phyloP scores from a whole-genome alignment of 2,329 filamentous ascomycete species.

The Ambrosiella cleistominuta region DNA sequence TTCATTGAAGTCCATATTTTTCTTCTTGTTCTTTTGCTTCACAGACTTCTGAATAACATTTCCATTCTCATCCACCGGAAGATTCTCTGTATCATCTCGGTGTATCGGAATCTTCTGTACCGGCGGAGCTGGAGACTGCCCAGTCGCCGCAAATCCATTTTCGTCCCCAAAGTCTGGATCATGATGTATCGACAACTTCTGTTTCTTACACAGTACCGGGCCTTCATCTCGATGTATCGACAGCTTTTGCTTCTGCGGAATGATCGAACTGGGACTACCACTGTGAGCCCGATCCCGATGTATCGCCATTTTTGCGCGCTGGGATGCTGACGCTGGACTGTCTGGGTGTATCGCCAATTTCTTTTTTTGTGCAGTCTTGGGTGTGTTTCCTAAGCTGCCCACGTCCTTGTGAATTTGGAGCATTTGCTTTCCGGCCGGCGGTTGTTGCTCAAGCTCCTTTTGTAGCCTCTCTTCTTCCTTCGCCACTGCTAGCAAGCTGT shows the following conservation, averaged over 20 bases:
- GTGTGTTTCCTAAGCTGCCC: neutral
- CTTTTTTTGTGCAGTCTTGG: neutral
- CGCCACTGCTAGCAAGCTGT: slow-evolving; percentile 5
- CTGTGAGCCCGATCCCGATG: neutral
- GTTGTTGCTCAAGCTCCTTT: neutral
- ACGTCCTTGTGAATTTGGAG: slow-evolving; percentile 7
- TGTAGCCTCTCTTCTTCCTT: neutral
- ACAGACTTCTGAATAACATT: slow-evolving; percentile 15
- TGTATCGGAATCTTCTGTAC: slow-evolving; percentile 5
- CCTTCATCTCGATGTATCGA: slow-evolving; percentile 12
- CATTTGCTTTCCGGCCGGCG: neutral
- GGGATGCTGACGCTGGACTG: neutral
- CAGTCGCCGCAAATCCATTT: slow-evolving; percentile 1
- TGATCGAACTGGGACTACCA: neutral
- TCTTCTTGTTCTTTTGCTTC: slow-evolving; percentile 44
- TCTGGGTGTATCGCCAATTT: slow-evolving; percentile 1
- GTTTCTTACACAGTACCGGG: slow-evolving; percentile 11
- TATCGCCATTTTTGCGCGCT: slow-evolving; percentile 6
- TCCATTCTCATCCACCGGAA: slow-evolving; percentile 13
- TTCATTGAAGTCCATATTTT: slow-evolving; percentile 71
- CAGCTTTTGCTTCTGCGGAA: slow-evolving; percentile 12
- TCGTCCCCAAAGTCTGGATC: slow-evolving; percentile 5
- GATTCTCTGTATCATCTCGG: neutral
- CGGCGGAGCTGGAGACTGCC: neutral
- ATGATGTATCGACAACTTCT: slow-evolving; percentile 10